Base-by-base conservation (phyloP, 2,329 filamentous ascomycete species). In the Rutstroemia sp. region DNA sequence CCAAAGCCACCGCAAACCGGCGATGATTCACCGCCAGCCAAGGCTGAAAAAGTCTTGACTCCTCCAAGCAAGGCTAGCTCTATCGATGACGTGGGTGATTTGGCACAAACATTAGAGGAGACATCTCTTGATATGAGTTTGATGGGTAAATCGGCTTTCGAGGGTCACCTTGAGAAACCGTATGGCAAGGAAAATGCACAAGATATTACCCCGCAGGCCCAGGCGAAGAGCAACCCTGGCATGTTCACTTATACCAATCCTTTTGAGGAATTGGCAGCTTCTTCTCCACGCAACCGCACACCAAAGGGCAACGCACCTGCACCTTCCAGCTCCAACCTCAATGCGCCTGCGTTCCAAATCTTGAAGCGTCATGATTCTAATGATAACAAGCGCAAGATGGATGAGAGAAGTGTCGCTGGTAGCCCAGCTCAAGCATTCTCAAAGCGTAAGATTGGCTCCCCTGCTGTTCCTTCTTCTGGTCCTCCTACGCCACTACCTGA, bases 171-270 rank as follows among this genome's bases (percentile, higher is more conserved):
- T 25, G 45, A 49, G 44, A 38, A 59, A 23, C 58, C 60, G 10
- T 58, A 62, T 39, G 60, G 42, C 19, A 68, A 66, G 42, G 65
- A 66, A 38, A 64, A 61, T 39, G 49, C 49, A 53, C 58, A 57
- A 21, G 25, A 57, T 25, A 7, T 49, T 21, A 54, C 60, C 25
- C 38, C 46, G 42, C 41, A 14, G n/a, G 6, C 25, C 10, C 25
- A 39, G 23, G 47, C 60, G 4, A 67, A 66, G 53, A 59, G 25
- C 39, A 51, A 57, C 25, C 62, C 60, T 50, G 63, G 68, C 52
- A 60, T 85, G 54, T 88, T 88, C 69, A 87, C 79, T 27, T 88
- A 88, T 71, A 78, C 84, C 64, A 89, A 89, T 64, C 86, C 86
- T 1, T 89, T 89, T 64, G 85, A 88, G 57, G 79, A 86, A 65